Conservation (phyloP, 176 grass and related monocot species). For the Musa troglodytarum region DNA sequence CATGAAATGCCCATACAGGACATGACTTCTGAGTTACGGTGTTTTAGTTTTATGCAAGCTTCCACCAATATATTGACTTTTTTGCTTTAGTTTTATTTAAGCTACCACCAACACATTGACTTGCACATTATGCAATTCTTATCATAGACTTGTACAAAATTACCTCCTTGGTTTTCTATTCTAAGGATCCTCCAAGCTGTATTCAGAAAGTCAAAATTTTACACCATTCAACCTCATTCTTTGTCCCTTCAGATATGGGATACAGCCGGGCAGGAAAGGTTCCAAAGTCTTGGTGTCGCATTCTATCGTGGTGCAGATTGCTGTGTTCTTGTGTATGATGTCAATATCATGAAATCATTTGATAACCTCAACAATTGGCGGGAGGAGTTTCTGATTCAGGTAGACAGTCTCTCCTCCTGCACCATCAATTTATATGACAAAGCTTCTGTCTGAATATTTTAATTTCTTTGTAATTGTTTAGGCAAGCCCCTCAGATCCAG, state of each 20-base stretch:
- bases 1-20: too few species aligned
- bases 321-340: conserved; percentile 81
- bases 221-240: neutral
- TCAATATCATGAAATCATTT: conserved; percentile 82
- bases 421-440: neutral
- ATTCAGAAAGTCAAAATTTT: neutral
- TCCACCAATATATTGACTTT: neutral
- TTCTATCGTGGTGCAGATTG: conserved; percentile 89
- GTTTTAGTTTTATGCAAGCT: neutral
- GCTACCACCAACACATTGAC: too few species aligned
- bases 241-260: conserved; percentile 66
- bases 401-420: conserved; percentile 5
- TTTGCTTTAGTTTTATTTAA: too few species aligned
- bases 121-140: too few species aligned
- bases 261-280: conserved; percentile 83
- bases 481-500: conserved; percentile 82
- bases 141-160: too few species aligned
- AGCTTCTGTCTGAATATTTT: neutral
- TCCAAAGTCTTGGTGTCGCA: conserved; percentile 78
- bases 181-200: neutral
- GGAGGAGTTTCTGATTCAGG: conserved; percentile 91
- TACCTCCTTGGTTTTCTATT: neutral
- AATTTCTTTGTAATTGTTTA: conserved; percentile 13
- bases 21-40: neutral
- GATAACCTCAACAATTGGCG: conserved; percentile 90